These are phyloP conservation scores for Eimeria tenella DNA, from an alignment of 169 alveolate genomes.

Conservation along the genomic window DNA sequence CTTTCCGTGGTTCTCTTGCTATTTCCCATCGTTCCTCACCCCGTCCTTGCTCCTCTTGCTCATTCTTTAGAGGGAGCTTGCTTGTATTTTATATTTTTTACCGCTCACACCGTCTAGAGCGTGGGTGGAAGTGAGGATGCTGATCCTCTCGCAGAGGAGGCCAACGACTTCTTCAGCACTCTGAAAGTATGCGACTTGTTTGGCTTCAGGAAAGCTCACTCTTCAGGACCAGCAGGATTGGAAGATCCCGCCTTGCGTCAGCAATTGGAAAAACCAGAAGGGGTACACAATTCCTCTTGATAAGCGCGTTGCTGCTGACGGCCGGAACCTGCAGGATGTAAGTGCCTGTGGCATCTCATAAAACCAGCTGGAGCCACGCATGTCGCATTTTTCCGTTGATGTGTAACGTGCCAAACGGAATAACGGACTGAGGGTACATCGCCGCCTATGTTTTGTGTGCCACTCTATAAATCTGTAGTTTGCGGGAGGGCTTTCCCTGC, in stretches of 20 bases:
- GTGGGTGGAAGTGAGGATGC: too few relatives aligned
- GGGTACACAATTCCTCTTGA: conserved; percentile 98
- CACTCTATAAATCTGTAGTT: not conserved
- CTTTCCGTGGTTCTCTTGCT: too few relatives aligned
- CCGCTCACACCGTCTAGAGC: not conserved
- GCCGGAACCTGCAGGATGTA: conserved; percentile 94
- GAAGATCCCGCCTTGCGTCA: conserved; percentile 98
- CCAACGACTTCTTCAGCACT: not conserved
- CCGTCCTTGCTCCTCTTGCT: not conserved
- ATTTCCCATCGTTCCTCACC: not conserved
- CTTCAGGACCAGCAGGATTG: conserved; percentile 96
- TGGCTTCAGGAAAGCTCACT: conserved; percentile 95
- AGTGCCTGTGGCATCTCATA: not conserved
- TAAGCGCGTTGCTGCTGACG: conserved; percentile 98
- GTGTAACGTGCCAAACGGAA: too few relatives aligned
- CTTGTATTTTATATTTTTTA: not conserved
- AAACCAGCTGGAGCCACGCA: too few relatives aligned
- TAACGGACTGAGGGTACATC: too few relatives aligned
- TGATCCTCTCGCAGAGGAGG: too few relatives aligned
- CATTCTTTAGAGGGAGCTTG: not conserved
- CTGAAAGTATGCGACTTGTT: not conserved
- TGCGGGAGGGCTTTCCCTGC: not conserved
- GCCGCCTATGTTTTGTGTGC: too few relatives aligned
- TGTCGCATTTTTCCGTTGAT: too few relatives aligned
- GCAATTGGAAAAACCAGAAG: conserved; percentile 98